Evolutionary conservation across 1,139 yeast genomes (phyloP), one percentile per base, ranked within the genome.

Genomic region (Zygoascus meyerae): DNA sequence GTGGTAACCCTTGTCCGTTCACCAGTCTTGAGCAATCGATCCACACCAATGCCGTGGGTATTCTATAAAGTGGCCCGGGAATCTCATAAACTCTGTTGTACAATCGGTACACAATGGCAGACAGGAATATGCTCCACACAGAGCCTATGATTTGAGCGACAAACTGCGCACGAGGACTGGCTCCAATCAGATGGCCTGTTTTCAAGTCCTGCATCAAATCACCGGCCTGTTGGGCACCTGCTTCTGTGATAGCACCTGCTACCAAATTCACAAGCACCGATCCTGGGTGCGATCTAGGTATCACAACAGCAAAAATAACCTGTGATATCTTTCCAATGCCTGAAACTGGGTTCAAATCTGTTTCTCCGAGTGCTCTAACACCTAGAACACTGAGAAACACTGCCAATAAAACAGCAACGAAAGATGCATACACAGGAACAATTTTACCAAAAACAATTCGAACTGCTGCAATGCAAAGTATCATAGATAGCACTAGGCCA

Each of bases 221-320:
- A 12, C 98, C 98, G 1, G 97, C 97, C 66, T 92, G 98, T 66
- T 92, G 97, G 2, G 98, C 97, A 6, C 98, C 97, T 1, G 98
- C 97, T 67, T 92, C 98, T 1, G 97, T 95, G 31, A 92, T 82
- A 6, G 96, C 97, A 12, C 98, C 98, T 2, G 97, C 96, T 2
- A 92, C 83, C 47, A 92, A 71, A 62, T 92, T 92, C 44, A 89
- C 81, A 35, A 92, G 69, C 3, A 92, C 85, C 12, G 86, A 79
- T 1, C 94, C 89, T 1, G 95, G 95, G 52, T 83, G 85, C 42
- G 72, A 66, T 12, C 72, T 72, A 1, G 97, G 95, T n/a, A 89
- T 74, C 4, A 90, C 74, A 7, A 86, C 61, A 0, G 97, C 96
- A 67, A 92, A 87, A 3, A 92, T 65, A 40, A 92, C 72, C 63